These are phyloP conservation scores for Paraglomus brasilianum DNA, from an alignment of 192 early-diverging fungal species.

Conservation along the genomic window DNA sequence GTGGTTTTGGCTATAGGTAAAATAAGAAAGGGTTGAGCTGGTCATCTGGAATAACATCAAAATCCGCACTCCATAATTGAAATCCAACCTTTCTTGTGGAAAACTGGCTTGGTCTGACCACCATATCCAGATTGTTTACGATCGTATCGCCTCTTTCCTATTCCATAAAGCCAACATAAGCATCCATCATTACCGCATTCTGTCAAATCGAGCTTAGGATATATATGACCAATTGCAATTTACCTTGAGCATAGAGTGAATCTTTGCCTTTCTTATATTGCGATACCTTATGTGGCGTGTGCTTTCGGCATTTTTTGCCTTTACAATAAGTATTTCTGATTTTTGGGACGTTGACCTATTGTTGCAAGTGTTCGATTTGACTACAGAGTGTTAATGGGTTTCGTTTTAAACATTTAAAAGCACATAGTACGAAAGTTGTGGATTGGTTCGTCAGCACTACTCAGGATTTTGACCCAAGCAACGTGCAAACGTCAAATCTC, in stretches of 20 bases:
- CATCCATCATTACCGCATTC: not conserved
- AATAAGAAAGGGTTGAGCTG: not conserved
- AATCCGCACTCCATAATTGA: not conserved
- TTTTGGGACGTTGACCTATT: conserved; percentile 97
- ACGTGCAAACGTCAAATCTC: too few relatives aligned
- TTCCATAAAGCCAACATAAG: not conserved
- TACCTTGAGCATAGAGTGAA: conserved; percentile 98
- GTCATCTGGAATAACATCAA: too few relatives aligned
- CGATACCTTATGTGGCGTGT: conserved; percentile 99
- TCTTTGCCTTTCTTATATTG: conserved; percentile 99
- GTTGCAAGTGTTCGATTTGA: too few relatives aligned
- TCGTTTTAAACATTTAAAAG: too few relatives aligned
- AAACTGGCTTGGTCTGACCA: conserved; percentile 99
- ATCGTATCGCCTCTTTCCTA: conserved; percentile 90
- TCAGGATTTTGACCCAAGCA: too few relatives aligned
- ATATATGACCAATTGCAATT: not conserved
- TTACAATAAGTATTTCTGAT: conserved; percentile 99
- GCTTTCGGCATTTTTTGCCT: conserved; percentile 95
- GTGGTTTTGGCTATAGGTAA: conserved; percentile 86
- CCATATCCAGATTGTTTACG: conserved; percentile 99
- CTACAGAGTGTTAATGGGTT: too few relatives aligned
- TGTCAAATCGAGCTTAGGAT: not conserved
- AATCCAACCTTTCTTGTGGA: conserved; percentile 91
- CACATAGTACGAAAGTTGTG: too few relatives aligned
- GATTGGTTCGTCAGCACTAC: too few relatives aligned